A percentile compares a stretch with the other conserved stretches of the same genome.
Evolutionary conservation across 345 rosid species (phyloP).

Genomic region (Corymbia maculata): DNA sequence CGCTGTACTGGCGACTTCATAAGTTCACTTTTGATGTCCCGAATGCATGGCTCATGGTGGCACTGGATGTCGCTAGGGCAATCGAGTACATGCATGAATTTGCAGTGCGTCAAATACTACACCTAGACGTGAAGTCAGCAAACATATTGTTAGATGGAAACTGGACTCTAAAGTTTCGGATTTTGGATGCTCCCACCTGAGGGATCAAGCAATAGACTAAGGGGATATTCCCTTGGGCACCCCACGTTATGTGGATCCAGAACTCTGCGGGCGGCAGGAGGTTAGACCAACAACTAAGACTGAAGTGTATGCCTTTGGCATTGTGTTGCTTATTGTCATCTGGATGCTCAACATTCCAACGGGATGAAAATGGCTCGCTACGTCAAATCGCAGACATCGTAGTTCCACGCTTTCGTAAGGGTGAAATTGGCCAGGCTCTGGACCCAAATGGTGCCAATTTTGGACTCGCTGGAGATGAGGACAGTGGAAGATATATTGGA

Average conservation of each 20-base stretch:
- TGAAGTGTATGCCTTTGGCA: conserved; percentile 1
- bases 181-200: background rate
- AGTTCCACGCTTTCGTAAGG: background rate
- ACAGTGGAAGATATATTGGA: too few relatives aligned
- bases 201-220: background rate
- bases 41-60: background rate
- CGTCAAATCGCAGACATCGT: background rate
- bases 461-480: background rate
- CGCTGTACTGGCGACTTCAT: background rate
- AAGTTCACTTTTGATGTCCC: background rate
- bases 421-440: background rate
- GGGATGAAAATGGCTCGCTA: background rate
- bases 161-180: background rate
- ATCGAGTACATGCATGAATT: background rate
- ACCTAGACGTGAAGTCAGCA: background rate
- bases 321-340: background rate
- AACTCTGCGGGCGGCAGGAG: too few relatives aligned
- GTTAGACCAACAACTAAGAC: background rate
- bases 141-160: background rate
- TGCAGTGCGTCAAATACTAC: background rate
- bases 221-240: background rate
- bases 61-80: background rate
- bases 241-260: background rate
- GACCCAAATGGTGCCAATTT: background rate
- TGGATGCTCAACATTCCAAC: background rate